Evolutionary conservation across 1,139 yeast genomes (phyloP).

Genomic region (Geotrichum histeridarum): DNA sequence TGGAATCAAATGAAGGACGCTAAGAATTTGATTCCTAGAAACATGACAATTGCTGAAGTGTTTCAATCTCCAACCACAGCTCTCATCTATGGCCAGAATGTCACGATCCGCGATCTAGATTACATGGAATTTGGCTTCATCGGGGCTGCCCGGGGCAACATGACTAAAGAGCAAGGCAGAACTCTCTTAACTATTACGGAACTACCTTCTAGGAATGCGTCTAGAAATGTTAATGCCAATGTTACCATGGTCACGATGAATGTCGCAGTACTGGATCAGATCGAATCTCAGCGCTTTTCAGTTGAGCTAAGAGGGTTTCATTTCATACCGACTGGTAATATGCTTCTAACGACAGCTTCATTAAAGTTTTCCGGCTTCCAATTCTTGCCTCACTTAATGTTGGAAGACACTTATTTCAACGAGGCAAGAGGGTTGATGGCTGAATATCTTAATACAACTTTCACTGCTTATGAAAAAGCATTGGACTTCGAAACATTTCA

Average conservation of each 20-base stretch:
- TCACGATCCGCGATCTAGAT: background rate
- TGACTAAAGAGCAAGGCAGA: constrained; percentile 24
- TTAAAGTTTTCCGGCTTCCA: constrained; percentile 67
- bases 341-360: constrained; percentile 59
- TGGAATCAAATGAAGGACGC: constrained; percentile 22
- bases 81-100: constrained; percentile 1
- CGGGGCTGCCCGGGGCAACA: constrained; percentile 18
- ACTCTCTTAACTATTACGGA: constrained; percentile 24
- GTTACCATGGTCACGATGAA: constrained; percentile 26
- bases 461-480: constrained; percentile 26
- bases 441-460: constrained; percentile 43
- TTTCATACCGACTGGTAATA: constrained; percentile 63
- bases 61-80: constrained; percentile 1
- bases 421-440: constrained; percentile 40
- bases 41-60: constrained; percentile 15
- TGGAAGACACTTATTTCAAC: constrained; percentile 43
- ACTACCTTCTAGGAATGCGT: constrained; percentile 4
- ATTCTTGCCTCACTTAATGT: constrained; percentile 50
- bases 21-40: constrained; percentile 13
- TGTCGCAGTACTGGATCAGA: constrained; percentile 23
- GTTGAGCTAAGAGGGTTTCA: constrained; percentile 61
- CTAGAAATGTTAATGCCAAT: constrained; percentile 19
- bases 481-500: constrained; percentile 26
- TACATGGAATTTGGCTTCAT: background rate
- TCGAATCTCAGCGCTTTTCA: constrained; percentile 23